These are phyloP conservation scores for Nicotiana benthamiana DNA, from an alignment of 257 asterid genomes.

Conservation along the genomic window DNA sequence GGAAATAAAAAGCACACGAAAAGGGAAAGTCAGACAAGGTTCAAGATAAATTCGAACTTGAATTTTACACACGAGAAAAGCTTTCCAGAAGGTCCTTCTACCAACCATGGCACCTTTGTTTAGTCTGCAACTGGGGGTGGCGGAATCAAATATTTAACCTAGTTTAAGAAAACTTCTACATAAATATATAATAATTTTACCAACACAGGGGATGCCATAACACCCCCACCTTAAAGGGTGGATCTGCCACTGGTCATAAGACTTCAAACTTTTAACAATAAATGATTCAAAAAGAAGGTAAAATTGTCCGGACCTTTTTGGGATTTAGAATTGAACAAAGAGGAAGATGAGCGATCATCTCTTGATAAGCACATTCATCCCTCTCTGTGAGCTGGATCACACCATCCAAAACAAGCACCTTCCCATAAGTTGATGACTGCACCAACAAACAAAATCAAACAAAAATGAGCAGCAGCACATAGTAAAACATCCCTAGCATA, in stretches of 20 bases:
- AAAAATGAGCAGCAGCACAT: background rate
- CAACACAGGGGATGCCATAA: no score
- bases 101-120: no score
- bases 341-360: slow-evolving; percentile 94
- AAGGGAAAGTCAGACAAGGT: no score
- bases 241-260: background rate
- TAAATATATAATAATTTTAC: no score
- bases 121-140: no score
- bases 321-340: slow-evolving; percentile 89
- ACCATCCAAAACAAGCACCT: slow-evolving; percentile 96
- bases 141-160: no score
- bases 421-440: slow-evolving; percentile 90
- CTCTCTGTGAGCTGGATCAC: slow-evolving; percentile 96
- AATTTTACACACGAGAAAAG: no score
- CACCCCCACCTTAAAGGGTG: no score
- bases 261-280: background rate
- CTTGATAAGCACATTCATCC: slow-evolving; percentile 99
- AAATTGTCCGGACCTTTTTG: slow-evolving; percentile 46
- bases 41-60: no score
- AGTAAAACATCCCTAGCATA: background rate
- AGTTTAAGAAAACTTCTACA: no score
- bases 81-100: no score
- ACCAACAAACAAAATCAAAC: slow-evolving; percentile 19
- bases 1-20: no score
- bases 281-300: background rate